Conservation (phyloP, 2,329 filamentous ascomycete genomes). For the Colletotrichum camelliae region DNA sequence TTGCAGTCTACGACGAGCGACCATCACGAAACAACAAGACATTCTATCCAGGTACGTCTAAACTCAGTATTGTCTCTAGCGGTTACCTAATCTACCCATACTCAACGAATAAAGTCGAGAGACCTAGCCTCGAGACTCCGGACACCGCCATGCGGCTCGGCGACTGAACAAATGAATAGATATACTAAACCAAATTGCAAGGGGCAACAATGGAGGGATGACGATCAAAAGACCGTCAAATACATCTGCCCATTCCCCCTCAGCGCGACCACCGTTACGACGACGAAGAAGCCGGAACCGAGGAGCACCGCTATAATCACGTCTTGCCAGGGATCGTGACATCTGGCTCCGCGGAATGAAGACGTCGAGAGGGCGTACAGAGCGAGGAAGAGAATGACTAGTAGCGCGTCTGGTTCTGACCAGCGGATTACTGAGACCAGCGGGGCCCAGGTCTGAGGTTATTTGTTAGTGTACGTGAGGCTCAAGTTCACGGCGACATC, state of each 20-base stretch:
- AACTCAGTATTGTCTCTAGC: no score
- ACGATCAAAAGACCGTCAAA: background rate
- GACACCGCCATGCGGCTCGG: background rate
- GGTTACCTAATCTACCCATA: no score
- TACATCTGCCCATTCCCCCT: background rate
- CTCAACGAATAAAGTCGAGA: no score
- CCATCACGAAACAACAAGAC: no score
- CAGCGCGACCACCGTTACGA: rapidly evolving
- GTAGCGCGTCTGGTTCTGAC: background rate
- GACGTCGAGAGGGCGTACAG: background rate
- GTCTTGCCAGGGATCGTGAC: background rate
- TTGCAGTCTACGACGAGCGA: no score
- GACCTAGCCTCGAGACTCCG: background rate
- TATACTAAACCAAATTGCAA: background rate
- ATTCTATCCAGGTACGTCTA: no score
- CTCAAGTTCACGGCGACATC: background rate
- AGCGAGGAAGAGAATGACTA: background rate
- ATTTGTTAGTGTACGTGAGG: no score
- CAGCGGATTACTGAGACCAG: background rate
- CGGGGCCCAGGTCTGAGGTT: background rate
- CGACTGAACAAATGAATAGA: background rate
- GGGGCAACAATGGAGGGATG: background rate
- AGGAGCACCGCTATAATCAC: background rate
- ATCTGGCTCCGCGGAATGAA: background rate
- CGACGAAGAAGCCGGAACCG: no score